A percentile compares a stretch with the other conserved stretches of the same genome.
Evolutionary conservation across 2,329 filamentous ascomycete species (phyloP).

Genomic region (Colletotrichum endophyticum): DNA sequence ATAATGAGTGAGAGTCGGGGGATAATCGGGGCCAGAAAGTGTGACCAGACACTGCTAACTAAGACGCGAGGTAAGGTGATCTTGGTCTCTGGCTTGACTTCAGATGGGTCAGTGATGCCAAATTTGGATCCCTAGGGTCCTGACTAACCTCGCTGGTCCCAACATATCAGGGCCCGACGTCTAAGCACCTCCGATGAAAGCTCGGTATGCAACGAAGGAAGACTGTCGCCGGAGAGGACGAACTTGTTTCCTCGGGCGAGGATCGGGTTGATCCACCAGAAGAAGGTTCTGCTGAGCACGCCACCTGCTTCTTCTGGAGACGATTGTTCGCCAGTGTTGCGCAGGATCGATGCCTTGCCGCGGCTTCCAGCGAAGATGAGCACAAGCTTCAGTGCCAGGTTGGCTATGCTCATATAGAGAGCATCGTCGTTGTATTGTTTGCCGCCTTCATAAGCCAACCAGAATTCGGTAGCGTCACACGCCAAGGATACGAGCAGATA

Average conservation of each 20-base stretch:
- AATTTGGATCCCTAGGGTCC: not conserved
- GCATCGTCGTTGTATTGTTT: not conserved
- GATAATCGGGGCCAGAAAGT: not conserved
- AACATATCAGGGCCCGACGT: not conserved
- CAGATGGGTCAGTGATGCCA: not conserved
- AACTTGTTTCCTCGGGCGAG: not conserved
- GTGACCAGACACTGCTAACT: not conserved
- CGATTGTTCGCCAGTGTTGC: not conserved
- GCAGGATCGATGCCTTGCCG: not conserved
- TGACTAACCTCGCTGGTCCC: conserved; percentile 2
- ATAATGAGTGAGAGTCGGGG: not conserved
- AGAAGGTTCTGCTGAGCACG: not conserved
- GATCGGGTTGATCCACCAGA: conserved; percentile 13
- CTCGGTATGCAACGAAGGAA: not conserved
- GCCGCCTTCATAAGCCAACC: not conserved
- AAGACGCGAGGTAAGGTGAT: not conserved
- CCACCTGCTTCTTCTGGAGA: not conserved
- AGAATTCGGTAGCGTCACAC: not conserved
- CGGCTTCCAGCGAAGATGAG: not conserved
- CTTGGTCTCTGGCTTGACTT: not conserved
- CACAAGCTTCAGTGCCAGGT: not conserved
- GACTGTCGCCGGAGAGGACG: not conserved
- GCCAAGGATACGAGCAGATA: not conserved
- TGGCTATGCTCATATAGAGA: not conserved
- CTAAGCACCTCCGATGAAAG: not conserved